Percentiles rank a stretch among this genome's conserved stretches.
Conservation (phyloP, 805 yeast species). For the Candida ulmi region DNA sequence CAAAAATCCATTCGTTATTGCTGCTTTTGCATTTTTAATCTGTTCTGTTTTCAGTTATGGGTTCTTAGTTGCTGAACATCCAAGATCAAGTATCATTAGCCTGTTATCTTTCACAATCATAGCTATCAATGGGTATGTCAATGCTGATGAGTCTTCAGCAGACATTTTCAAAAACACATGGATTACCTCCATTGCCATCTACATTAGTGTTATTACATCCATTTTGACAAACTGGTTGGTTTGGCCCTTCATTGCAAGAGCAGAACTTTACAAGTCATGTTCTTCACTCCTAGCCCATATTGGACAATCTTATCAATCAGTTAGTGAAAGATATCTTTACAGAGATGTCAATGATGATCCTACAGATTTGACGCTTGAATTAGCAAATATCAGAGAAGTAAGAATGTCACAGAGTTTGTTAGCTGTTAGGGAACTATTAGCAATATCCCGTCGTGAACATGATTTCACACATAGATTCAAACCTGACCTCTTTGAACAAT, state of each 20-base stretch:
- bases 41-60: conserved; percentile 28
- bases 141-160: conserved; percentile 13
- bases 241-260: conserved; percentile 43
- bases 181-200: conserved; percentile 32
- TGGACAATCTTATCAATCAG: conserved; percentile 40
- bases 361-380: conserved; percentile 36
- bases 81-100: conserved; percentile 38
- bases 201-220: conserved; percentile 33
- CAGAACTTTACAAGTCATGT: conserved; percentile 33
- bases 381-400: conserved; percentile 42
- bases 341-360: conserved; percentile 43
- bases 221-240: conserved; percentile 37
- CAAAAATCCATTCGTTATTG: conserved; percentile 33
- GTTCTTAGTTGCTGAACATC: conserved; percentile 30
- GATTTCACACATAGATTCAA: conserved; percentile 31
- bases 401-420: conserved; percentile 38
- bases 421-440: conserved; percentile 33
- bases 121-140: conserved; percentile 25
- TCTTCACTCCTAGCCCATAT: conserved; percentile 36
- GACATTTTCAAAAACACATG: conserved; percentile 33
- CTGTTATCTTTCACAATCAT: conserved; percentile 36
- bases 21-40: conserved; percentile 34
- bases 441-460: conserved; percentile 32
- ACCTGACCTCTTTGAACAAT: conserved; percentile 24
- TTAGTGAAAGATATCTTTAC: conserved; percentile 42